Base-by-base conservation (phyloP, 768 basidiomycete genomes). In the Mycena maculata region DNA sequence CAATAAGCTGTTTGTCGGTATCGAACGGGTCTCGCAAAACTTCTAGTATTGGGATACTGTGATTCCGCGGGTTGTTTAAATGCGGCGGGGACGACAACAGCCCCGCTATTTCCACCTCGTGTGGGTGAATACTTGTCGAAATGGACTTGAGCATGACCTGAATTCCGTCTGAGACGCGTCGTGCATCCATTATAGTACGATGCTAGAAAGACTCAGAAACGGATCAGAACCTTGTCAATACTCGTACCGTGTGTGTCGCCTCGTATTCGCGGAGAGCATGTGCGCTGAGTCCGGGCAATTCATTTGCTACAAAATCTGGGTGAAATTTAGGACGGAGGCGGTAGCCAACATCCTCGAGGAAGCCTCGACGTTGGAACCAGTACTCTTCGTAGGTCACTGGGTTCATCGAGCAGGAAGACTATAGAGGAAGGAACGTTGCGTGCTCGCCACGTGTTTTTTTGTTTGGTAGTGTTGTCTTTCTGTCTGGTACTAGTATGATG, bases 321-420 rank as follows among this genome's bases (percentile, higher is more conserved):
- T 39, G 38, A n/a, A 55, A 55, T 28, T 55, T 55, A 11, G 54
- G 54, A 55, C 54, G 54, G 18, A 55, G 54, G 7, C 39, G 23
- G 25, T 55, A 55, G 12, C 38, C 54, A 4, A 38, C 38, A 18
- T 16, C 16, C 27, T 55, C 54, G 5, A 55, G 39, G 18, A 55
- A 55, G 18, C 1, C 38, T 25, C 39, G 54, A 16, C 16, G 54
- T 27, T 55, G 22, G 10, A 27, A 41, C 54, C 54, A 55, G 20
- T 55, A 55, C 15, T 36, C 33, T 36, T 36, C 33, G 33, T 36
- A 36, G 33, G 33, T 36, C 33, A 36, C 33, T 36, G 33, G 33
- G 33, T 36, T 36, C 33, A 36, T 36, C 33, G 33, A 36, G 33
- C 33, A 36, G 33, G 33, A 36, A 36, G 33, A 36, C 33, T 36